Evolutionary conservation across 768 basidiomycete genomes (phyloP), one percentile per base, ranked within the genome.

Genomic region (Amanita thiersii): DNA sequence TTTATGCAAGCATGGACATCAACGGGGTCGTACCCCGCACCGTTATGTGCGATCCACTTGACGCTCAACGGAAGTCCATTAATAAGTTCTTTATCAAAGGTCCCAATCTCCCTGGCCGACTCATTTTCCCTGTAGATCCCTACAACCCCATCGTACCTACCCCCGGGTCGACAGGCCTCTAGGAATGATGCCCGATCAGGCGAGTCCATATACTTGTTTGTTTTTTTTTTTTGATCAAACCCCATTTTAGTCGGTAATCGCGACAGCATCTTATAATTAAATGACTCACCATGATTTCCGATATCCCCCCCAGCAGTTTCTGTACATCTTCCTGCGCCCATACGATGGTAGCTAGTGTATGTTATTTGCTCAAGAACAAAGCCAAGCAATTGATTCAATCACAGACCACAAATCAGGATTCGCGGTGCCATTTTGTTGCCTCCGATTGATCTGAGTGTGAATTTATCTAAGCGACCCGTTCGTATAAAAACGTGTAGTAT

Each of bases 21-120:
- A 49, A 94, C 82, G 47, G 81, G 79, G 56, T 96, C 90, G 56
- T 96, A 96, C 0, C 92, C 90, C 0, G 92, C 90, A 8, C 91
- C 92, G 44, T 92, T 92, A 59, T 91, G 90, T 1, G 82, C 86
- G 55, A 94, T 88, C 81, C 85, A 91, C 53, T 81, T 80, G 47
- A 93, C 71, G 14, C 67, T 69, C 1, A 68, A 47, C 1, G 88
- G 80, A 7, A 96, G 66, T 0, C 72, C 75, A 37, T 68, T 60
- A 49, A 96, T 69, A 49, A 94, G 68, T 47, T 83, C 84, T 57
- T 77, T 74, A 58, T 96, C 87, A 53, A 90, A 91, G 11, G 76
- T 62, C 14, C 87, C 90, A 50, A 91, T 79, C 29, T 59, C 63
- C 36, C 69, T 61, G 4, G 77, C 65, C 4, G 84, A 86, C 19